Evolutionary conservation across 2,329 filamentous ascomycete genomes (phyloP).

Genomic region (Pseudogymnoascus verrucosus): DNA sequence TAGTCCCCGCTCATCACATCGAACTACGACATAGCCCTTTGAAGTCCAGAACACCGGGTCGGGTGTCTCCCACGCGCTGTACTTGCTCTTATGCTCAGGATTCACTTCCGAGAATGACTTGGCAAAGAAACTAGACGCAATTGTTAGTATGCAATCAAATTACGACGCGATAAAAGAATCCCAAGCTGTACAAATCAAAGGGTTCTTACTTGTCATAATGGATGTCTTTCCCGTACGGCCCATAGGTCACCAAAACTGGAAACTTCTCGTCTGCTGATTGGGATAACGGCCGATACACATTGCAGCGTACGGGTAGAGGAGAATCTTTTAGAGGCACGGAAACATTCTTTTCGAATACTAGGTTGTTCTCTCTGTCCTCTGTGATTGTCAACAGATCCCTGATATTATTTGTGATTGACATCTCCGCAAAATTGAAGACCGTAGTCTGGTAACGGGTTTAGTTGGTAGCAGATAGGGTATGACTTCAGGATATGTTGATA

Average conservation of each 20-base stretch:
- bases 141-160: constrained; percentile 2
- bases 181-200: not conserved
- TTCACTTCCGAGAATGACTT: constrained; percentile 41
- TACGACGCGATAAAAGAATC: not conserved
- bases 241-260: constrained; percentile 63
- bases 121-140: constrained; percentile 35
- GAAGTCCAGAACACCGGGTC: constrained; percentile 36
- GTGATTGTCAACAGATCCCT: constrained; percentile 15
- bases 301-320: constrained; percentile 38
- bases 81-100: constrained; percentile 33
- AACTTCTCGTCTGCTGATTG: constrained; percentile 28
- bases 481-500: not conserved
- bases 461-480: not conserved
- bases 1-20: constrained; percentile 42
- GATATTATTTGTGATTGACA: constrained; percentile 10
- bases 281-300: constrained; percentile 41
- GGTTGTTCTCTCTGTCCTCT: constrained; percentile 16
- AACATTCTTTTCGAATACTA: constrained; percentile 41
- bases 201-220: constrained; percentile 44
- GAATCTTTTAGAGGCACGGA: constrained; percentile 35
- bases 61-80: constrained; percentile 38
- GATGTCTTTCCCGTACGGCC: constrained; percentile 68
- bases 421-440: not conserved
- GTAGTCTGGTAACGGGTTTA: not conserved
- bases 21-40: constrained; percentile 34